Percentiles rank a stretch among this genome's conserved stretches.
Evolutionary conservation across 2,329 filamentous ascomycete species (phyloP).

Genomic region (Fusarium odoratissimum): DNA sequence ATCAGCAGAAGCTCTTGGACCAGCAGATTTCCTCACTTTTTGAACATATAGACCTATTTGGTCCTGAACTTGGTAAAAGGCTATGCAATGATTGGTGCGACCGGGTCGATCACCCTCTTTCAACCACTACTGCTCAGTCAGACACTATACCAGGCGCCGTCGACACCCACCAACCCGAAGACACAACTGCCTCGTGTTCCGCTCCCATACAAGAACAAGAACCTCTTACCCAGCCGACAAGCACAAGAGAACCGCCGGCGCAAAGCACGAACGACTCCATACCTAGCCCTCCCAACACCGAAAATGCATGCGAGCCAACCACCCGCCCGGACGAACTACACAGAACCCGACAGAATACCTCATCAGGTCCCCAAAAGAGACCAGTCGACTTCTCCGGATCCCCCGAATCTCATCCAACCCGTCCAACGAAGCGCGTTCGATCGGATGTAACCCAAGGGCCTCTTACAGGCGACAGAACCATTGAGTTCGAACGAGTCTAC

Average conservation of each 20-base stretch:
- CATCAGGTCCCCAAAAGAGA: not conserved
- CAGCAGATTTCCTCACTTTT: accelerated
- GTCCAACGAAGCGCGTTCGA: not conserved
- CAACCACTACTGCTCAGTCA: not conserved
- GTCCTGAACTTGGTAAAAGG: not conserved
- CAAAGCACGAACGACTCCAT: not conserved
- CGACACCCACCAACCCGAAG: not conserved
- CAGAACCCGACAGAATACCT: not conserved
- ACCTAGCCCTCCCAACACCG: not conserved
- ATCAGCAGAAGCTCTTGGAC: not conserved
- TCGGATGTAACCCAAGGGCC: accelerated
- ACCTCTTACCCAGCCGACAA: not conserved
- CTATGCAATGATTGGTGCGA: not conserved
- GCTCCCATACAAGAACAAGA: not conserved
- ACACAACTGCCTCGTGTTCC: accelerated
- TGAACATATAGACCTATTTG: not conserved
- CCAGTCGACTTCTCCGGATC: not conserved
- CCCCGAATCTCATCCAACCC: not conserved
- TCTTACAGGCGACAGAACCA: not conserved
- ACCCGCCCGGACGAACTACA: not conserved
- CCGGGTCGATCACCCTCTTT: not conserved
- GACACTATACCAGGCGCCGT: not conserved
- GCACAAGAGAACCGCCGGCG: not conserved
- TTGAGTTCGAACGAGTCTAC: constrained; percentile 22
- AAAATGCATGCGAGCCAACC: accelerated